Evolutionary conservation across 306 rosid genomes (phyloP), one percentile per base, ranked within the genome.

Genomic region (Cercis canadensis): DNA sequence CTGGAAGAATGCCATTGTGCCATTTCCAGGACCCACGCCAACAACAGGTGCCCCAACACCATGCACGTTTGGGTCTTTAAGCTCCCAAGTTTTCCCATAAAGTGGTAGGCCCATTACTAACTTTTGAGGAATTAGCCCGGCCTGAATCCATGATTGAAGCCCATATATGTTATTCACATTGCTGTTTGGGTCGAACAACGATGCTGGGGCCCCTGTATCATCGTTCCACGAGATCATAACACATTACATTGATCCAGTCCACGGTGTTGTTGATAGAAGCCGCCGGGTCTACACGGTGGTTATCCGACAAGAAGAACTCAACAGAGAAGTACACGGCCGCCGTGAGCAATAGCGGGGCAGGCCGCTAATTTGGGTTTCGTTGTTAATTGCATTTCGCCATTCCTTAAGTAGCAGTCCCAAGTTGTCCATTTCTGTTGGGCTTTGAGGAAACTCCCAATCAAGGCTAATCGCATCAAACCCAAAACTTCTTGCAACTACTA

Each of bases 161-260:
- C 98, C 98, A 4, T 67, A 65, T 0, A 34, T 1, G 0, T 88
- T 72, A 69, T 74, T 87, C 0, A 74, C 34, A 0, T 86, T 84
- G 6, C 73, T 69, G 3, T 18, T 67, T 18, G 98, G 87, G 82
- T 87, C 74, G 0, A 79, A 86, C 16, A 84, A 37, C 8, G 87
- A 81, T 0, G 92, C 56, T 24, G 64, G 62, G 11, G 88, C 81
- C 40, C 86, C 90, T 0, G 86, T 86, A 0, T 4, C 19, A 0
- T 68, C 67, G 4, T 31, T 34, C 92, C 88, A 84, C 1, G 93
- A 31, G 80, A 3, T 89, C 92, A 11, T 74, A 87, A 6, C 75
- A 80, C 97, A 89, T 89, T 0, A 71, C 86, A 29, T 87, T 92
- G 72, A 87, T 40, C 87, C 89, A 89, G 32, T 92, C 96, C 61